A percentile compares a stretch with the other conserved stretches of the same genome.
phyloP scores from a whole-genome alignment of 495 filamentous ascomycete genomes.

The Usnea hakonensis region DNA sequence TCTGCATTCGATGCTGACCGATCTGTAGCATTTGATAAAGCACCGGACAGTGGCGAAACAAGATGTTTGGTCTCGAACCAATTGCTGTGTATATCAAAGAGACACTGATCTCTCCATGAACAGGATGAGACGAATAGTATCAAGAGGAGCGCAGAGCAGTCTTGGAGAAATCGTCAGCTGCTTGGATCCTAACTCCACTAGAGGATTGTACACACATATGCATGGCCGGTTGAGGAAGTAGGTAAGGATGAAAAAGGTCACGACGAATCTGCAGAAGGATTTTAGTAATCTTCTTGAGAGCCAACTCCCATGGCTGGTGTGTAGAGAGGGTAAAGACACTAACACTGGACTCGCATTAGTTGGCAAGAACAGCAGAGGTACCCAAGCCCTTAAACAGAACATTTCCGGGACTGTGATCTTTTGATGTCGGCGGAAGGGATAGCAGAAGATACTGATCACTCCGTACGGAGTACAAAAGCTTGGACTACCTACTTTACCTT shows the following conservation, averaged over 20 bases:
- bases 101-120: slow-evolving; percentile 85
- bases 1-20: slow-evolving; percentile 27
- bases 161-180: slow-evolving; percentile 37
- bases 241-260: slow-evolving; percentile 82
- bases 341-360: slow-evolving; percentile 51
- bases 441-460: no score
- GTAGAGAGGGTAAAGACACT: slow-evolving; percentile 33
- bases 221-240: slow-evolving; percentile 87
- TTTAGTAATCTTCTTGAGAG: slow-evolving; percentile 33
- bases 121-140: slow-evolving; percentile 85
- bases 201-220: slow-evolving; percentile 11
- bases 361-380: slow-evolving; percentile 65
- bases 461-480: no score
- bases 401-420: slow-evolving; percentile 36
- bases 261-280: slow-evolving; percentile 78
- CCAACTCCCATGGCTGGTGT: slow-evolving; percentile 20
- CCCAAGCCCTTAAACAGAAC: slow-evolving; percentile 78
- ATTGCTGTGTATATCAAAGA: slow-evolving; percentile 74
- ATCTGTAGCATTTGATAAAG: slow-evolving; percentile 17
- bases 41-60: slow-evolving; percentile 27
- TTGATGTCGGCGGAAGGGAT: not conserved
- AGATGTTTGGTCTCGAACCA: slow-evolving; percentile 68
- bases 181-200: not conserved
- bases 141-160: slow-evolving; percentile 82
- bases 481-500: no score